Evolutionary conservation across 768 basidiomycete species (phyloP), one percentile per base, ranked within the genome.

Genomic region (Panellus pusillus): DNA sequence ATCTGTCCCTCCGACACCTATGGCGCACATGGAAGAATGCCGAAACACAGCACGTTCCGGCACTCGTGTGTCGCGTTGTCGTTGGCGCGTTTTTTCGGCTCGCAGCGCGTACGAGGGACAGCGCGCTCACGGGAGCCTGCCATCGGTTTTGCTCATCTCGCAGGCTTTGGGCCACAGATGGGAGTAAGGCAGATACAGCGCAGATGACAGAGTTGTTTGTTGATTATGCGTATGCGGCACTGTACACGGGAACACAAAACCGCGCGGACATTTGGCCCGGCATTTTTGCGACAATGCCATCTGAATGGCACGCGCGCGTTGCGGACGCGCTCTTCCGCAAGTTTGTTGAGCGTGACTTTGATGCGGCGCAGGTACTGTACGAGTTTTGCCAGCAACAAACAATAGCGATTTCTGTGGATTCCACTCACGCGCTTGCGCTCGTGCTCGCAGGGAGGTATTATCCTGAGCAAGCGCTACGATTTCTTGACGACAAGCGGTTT

Each of bases 1-100:
- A 49, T 36, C 17, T 45, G 36, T 29, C 57, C 18, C 49, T 69
- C 7, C 67, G 68, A 12, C 53, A 68, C 14, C 62, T 81, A n/a
- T 79, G 77, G 75, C 62, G 57, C 18, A 61, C 50, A 15, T 85
- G 81, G 79, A 64, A 59, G 58, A 49, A 63, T 24, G 37, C 52
- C 44, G 50, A 60, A 11, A 28, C 42, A 38, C 9, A 47, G 50
- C n/a, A 18, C 60, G 52, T 20, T 63, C 65, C 17, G 32, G 54
- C 12, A 52, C 29, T 61, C 2, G 66, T 79, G 7, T 64, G 70
- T n/a, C 73, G 72, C 18, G 68, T 70, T 8, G 66, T 80, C 32
- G 57, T 72, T 5, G 66, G 72, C 6, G 65, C 77, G 1, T 81
- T 84, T 61, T 65, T 84, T 28, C 76, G 69, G 40, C 61, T 82